phyloP scores from a whole-genome alignment of 1,139 yeast genomes.

The Yamadazyma songkhlaensis region DNA sequence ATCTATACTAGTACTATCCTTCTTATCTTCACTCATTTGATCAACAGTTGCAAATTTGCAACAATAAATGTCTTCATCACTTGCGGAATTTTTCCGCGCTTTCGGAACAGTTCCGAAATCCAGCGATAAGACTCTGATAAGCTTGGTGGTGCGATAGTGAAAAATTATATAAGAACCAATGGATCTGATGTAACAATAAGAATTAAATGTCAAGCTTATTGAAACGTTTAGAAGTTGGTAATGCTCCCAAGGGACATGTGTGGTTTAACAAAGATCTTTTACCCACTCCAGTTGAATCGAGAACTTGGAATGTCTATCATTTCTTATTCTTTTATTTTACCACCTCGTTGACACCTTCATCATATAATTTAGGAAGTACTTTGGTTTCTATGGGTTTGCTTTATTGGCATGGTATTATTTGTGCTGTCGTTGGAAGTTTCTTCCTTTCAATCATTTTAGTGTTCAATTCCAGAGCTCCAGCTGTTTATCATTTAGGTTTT shows the following conservation, averaged over 20 bases:
- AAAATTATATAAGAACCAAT: too few relatives aligned
- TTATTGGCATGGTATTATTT: conserved; percentile 12
- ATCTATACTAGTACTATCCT: not conserved
- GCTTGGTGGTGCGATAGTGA: too few relatives aligned
- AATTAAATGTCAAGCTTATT: not conserved
- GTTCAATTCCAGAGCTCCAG: conserved; percentile 11
- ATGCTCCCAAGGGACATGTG: conserved; percentile 8
- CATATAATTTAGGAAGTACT: conserved; percentile 11
- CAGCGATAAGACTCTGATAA: too few relatives aligned
- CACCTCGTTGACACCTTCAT: conserved; percentile 12
- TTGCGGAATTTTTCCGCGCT: too few relatives aligned
- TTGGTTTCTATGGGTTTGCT: conserved; percentile 10
- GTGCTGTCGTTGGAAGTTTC: conserved; percentile 12
- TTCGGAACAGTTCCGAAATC: too few relatives aligned
- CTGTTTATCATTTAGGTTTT: conserved; percentile 11
- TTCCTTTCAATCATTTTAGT: conserved; percentile 10
- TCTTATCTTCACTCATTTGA: not conserved
- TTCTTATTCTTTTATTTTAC: conserved; percentile 12
- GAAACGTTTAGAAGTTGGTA: conserved; percentile 5
- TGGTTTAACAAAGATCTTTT: conserved; percentile 13
- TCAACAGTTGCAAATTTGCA: not conserved
- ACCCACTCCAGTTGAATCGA: conserved; percentile 7
- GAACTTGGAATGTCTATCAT: conserved; percentile 11
- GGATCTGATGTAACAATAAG: not conserved
- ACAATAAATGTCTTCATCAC: not conserved